These are phyloP conservation scores for Fonsecaea multimorphosa DNA, from an alignment of 2,329 filamentous ascomycete genomes.

Conservation along the genomic window DNA sequence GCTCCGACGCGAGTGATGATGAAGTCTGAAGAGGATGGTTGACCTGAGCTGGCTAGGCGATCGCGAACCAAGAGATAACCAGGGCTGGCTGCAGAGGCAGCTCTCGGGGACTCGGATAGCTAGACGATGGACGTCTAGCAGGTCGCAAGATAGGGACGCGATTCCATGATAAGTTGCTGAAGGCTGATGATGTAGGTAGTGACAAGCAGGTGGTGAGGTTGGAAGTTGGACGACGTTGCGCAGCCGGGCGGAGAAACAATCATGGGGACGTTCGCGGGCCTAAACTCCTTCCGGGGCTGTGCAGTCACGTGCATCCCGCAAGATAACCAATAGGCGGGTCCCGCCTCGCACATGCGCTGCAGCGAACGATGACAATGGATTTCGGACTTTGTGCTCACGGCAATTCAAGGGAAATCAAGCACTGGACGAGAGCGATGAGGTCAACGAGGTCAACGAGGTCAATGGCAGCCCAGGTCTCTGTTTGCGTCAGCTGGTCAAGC, in stretches of 20 bases:
- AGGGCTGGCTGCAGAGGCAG: slow-evolving; percentile 54
- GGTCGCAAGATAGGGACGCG: slow-evolving; percentile 37
- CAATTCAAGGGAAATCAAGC: slow-evolving; percentile 1
- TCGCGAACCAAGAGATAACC: slow-evolving; percentile 51
- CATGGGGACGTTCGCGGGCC: background rate
- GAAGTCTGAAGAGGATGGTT: slow-evolving; percentile 11
- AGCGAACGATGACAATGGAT: slow-evolving; percentile 26
- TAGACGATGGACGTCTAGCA: slow-evolving; percentile 56
- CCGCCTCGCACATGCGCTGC: slow-evolving; percentile 27
- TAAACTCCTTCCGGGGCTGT: background rate
- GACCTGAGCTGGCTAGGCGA: slow-evolving; percentile 47
- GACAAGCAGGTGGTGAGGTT: slow-evolving; percentile 17
- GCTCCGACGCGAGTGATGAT: slow-evolving; percentile 10
- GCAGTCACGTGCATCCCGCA: slow-evolving; percentile 11
- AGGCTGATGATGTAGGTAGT: slow-evolving; percentile 33
- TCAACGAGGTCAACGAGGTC: slow-evolving; percentile 15
- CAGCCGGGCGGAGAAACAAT: slow-evolving; percentile 19
- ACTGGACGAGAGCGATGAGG: slow-evolving; percentile 10
- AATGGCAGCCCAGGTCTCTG: slow-evolving; percentile 19
- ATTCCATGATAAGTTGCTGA: slow-evolving; percentile 37
- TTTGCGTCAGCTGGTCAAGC: slow-evolving; percentile 25
- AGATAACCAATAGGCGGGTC: slow-evolving; percentile 27
- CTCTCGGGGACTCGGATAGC: slow-evolving; percentile 50
- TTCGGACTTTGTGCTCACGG: slow-evolving; percentile 15
- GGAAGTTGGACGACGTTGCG: slow-evolving; percentile 24